Base-by-base conservation (phyloP, 257 asterid species). In the Solanum dulcamara region DNA sequence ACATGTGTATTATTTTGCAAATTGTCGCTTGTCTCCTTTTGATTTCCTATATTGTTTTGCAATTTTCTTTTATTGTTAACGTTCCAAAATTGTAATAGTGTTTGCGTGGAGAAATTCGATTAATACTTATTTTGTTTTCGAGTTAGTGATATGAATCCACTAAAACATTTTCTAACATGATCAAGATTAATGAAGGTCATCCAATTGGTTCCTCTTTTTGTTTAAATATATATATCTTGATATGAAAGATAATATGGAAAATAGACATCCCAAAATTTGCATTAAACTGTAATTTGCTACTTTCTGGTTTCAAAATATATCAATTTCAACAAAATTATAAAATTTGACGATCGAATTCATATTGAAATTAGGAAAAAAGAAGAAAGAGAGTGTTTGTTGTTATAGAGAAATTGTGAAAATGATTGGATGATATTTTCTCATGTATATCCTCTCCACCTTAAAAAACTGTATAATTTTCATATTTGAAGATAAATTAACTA, bases 1-100 rank as follows among this genome's bases (percentile, higher is more conserved):
- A 0, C 0, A 60, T 2, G 18, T 1, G 8, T 5, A 11, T 24
- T 24, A 24, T 24, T 10, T 0, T 60, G 8, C 5, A n/a, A 10
- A 24, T 4, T 60, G 33, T 12, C 13, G 30, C 35, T 11, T 5
- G 9, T 26, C 10, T 9, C 18, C 4, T 60, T 62, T 26, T 26
- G 0, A 12, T 62, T 26, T 26, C 70, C 10, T 5, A 62, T 62
- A 6, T 2, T 26, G 2, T 62, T 62, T 26, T 13, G 15, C 37
- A 12, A 26, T 26, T 62, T 26, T 1, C 10, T 26, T 62, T 62
- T 26, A 10, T 12, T 62, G 8, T 60, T 60, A 0, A 24, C 0
- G 24, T 1, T 60, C 33, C 24, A 60, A 8, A 60, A 0, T 60
- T 0, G 35, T 60, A 60, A n/a, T n/a, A n/a, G n/a, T n/a, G n/a